Conservation (phyloP, 2,329 filamentous ascomycete species). For the Aureobasidium mangrovei region DNA sequence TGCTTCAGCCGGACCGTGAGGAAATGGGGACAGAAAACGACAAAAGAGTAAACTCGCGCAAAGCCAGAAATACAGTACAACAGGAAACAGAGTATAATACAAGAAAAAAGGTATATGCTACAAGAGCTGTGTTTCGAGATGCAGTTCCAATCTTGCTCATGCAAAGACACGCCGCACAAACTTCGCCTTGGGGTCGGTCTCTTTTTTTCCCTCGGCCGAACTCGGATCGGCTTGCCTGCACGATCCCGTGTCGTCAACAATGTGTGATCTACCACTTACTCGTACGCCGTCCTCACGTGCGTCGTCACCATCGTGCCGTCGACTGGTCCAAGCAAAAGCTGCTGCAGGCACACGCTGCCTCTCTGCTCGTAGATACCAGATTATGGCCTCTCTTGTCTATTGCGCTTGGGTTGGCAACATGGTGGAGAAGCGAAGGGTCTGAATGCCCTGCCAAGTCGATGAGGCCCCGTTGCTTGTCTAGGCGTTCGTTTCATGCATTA, state of each 20-base stretch:
- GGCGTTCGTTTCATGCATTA: background rate
- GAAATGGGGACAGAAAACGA: background rate
- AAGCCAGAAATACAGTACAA: slow-evolving; percentile 4
- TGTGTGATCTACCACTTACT: no score
- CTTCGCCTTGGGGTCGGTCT: background rate
- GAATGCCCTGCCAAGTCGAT: no score
- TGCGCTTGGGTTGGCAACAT: no score
- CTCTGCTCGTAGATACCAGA: no score
- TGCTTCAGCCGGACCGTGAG: slow-evolving; percentile 9
- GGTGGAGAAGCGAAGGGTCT: no score
- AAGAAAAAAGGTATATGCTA: slow-evolving; percentile 7
- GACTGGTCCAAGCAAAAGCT: no score
- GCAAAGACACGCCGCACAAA: slow-evolving; percentile 4
- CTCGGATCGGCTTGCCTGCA: background rate
- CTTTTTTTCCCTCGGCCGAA: slow-evolving; percentile 2
- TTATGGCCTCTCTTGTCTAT: no score
- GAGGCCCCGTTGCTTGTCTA: no score
- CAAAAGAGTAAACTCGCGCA: background rate
- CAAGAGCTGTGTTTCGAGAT: slow-evolving; percentile 2
- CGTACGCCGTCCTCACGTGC: no score
- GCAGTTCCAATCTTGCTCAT: slow-evolving; percentile 6
- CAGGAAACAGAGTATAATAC: slow-evolving; percentile 12
- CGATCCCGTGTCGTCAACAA: background rate
- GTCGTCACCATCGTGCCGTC: no score
- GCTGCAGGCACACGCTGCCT: no score